Conservation (phyloP, 2,329 filamentous ascomycete species). For the Paecilomyces formosus region DNA sequence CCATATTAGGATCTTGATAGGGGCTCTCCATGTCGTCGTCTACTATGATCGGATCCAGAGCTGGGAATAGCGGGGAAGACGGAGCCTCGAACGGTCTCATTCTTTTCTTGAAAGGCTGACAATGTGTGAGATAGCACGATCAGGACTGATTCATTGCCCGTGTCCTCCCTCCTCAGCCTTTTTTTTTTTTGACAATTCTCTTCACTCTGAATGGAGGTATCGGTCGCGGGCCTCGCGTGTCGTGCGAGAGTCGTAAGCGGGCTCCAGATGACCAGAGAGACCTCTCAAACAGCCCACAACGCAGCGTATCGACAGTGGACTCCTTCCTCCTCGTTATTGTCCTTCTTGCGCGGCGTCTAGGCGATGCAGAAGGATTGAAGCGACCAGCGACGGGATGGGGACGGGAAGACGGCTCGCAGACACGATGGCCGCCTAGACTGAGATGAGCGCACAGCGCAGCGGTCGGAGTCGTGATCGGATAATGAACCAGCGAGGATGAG, state of each 20-base stretch:
- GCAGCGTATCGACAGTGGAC: neutral
- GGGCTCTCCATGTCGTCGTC: constrained; percentile 36
- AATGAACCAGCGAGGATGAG: neutral
- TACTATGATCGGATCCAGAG: constrained; percentile 34
- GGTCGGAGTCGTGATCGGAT: neutral
- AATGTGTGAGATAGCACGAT: neutral
- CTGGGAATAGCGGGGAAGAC: constrained; percentile 30
- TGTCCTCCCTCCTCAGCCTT: neutral
- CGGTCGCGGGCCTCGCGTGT: neutral
- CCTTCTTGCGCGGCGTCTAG: neutral
- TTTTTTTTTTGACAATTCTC: neutral
- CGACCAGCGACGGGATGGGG: neutral
- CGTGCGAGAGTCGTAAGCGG: neutral
- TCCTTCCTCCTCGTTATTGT: neutral
- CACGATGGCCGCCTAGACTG: neutral
- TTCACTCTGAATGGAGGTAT: neutral
- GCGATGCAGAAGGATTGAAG: neutral
- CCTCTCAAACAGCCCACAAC: neutral
- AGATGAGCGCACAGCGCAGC: neutral
- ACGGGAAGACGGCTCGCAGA: neutral
- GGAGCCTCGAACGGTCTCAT: constrained; percentile 29
- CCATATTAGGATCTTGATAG: constrained; percentile 35
- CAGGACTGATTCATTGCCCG: neutral
- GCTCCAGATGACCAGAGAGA: neutral
- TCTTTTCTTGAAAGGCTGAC: constrained; percentile 9